phyloP scores from a whole-genome alignment of 495 filamentous ascomycete species.

The Penicillium alfredii region DNA sequence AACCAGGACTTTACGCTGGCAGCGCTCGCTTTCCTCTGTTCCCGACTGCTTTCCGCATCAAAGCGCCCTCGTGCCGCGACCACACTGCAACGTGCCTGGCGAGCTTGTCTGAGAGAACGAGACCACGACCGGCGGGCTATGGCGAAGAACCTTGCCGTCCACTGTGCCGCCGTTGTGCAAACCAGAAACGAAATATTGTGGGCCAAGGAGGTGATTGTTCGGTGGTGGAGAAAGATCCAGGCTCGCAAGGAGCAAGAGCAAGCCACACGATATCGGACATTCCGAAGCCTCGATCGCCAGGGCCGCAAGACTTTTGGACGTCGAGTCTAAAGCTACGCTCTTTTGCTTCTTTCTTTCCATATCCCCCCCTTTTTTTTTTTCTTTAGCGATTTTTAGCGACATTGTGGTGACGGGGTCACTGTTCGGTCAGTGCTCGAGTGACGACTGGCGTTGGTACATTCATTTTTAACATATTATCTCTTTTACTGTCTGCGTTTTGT shows the following conservation, averaged over 20 bases:
- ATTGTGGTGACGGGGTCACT: too few relatives aligned
- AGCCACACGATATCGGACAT: background rate
- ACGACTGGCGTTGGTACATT: background rate
- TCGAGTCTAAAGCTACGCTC: slow-evolving; percentile 8
- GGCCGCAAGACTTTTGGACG: background rate
- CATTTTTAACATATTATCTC: background rate
- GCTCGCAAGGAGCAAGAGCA: slow-evolving; percentile 11
- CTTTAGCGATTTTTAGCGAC: too few relatives aligned
- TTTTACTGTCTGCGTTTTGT: background rate
- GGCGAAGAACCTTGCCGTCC: slow-evolving; percentile 37
- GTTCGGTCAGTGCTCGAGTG: background rate
- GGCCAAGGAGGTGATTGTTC: slow-evolving; percentile 47
- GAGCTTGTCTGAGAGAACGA: slow-evolving; percentile 24
- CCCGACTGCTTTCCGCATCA: slow-evolving; percentile 51
- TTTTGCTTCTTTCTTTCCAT: too few relatives aligned
- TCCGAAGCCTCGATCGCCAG: slow-evolving; percentile 1
- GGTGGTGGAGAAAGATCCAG: slow-evolving; percentile 35
- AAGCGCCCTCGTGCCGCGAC: slow-evolving; percentile 39
- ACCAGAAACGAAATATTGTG: slow-evolving; percentile 36
- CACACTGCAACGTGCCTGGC: slow-evolving; percentile 41
- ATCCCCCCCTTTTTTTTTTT: too few relatives aligned
- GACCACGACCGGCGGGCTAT: slow-evolving; percentile 30
- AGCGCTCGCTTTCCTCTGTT: slow-evolving; percentile 56
- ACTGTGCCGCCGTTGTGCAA: slow-evolving; percentile 43
- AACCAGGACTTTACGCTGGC: slow-evolving; percentile 48